Conservation (phyloP, 1,284 basidiomycete genomes). For the Ceratobasidium sp. region DNA sequence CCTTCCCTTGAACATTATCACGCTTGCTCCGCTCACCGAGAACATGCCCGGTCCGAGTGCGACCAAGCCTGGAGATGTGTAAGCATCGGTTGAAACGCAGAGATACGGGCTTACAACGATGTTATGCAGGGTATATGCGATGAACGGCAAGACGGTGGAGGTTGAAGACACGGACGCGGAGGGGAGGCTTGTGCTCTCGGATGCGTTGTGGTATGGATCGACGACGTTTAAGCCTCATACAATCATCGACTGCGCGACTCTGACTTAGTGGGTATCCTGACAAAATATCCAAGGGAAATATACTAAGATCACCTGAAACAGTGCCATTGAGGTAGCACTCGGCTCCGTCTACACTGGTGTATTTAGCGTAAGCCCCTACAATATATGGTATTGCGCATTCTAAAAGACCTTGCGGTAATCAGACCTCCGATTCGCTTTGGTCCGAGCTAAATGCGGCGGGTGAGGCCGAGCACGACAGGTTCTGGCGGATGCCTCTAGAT, state of each 20-base stretch:
- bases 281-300: too few relatives aligned
- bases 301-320: slow-evolving; percentile 53
- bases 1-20: slow-evolving; percentile 85
- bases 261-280: slow-evolving; percentile 68
- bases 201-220: slow-evolving; percentile 88
- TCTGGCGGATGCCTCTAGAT: slow-evolving; percentile 90
- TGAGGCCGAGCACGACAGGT: slow-evolving; percentile 79
- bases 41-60: slow-evolving; percentile 89
- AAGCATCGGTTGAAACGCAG: slow-evolving; percentile 51
- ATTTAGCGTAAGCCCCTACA: slow-evolving; percentile 71
- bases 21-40: slow-evolving; percentile 83
- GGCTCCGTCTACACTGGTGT: slow-evolving; percentile 84
- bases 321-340: slow-evolving; percentile 75
- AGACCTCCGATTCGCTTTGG: slow-evolving; percentile 84
- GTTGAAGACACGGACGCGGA: slow-evolving; percentile 93
- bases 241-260: slow-evolving; percentile 87
- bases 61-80: slow-evolving; percentile 90
- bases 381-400: neutral
- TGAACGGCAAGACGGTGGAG: slow-evolving; percentile 91
- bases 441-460: slow-evolving; percentile 77
- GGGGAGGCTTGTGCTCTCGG: slow-evolving; percentile 85
- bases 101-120: slow-evolving; percentile 9
- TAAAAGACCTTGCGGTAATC: neutral
- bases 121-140: slow-evolving; percentile 76
- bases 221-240: slow-evolving; percentile 85